These are phyloP conservation scores for Eudorina sp. DNA, from an alignment of 139 green algal genomes.

Conservation along the genomic window DNA sequence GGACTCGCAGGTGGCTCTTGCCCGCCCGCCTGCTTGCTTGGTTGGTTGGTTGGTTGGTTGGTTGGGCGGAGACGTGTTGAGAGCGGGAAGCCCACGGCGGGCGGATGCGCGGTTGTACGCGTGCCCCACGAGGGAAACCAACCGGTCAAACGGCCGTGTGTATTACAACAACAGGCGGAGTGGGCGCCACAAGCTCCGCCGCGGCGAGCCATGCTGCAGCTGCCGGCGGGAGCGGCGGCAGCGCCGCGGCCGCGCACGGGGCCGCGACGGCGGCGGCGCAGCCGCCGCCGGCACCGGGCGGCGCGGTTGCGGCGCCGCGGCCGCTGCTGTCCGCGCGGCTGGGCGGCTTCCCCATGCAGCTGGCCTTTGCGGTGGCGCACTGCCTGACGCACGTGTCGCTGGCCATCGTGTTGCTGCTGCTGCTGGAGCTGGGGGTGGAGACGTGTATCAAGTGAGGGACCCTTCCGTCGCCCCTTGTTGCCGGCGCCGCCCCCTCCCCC, in stretches of 20 bases:
- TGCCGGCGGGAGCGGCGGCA: neutral
- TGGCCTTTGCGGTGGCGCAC: constrained; percentile 76
- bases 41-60: no score
- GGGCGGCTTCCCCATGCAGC: constrained; percentile 70
- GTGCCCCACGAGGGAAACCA: no score
- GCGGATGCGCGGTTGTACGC: no score
- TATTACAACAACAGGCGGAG: neutral
- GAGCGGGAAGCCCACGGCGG: no score
- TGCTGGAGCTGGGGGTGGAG: constrained; percentile 91
- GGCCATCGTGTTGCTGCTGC: constrained; percentile 82
- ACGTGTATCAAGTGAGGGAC: constrained; percentile 75
- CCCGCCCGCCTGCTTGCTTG: no score
- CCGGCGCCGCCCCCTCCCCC: no score
- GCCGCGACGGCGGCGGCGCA: neutral
- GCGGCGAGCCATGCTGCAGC: no score
- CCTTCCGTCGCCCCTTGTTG: no score
- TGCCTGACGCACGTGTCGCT: constrained; percentile 70
- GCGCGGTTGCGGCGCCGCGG: neutral
- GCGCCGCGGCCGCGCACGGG: neutral
- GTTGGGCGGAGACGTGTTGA: no score
- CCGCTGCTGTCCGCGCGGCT: constrained; percentile 37
- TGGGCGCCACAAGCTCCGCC: neutral
- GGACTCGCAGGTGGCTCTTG: no score
- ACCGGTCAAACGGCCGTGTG: no score
- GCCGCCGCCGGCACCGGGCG: no score